Percentiles rank a stretch among this genome's conserved stretches.
These are phyloP conservation scores for Neurospora sp. DNA, from an alignment of 495 filamentous ascomycete genomes.

Conservation along the genomic window DNA sequence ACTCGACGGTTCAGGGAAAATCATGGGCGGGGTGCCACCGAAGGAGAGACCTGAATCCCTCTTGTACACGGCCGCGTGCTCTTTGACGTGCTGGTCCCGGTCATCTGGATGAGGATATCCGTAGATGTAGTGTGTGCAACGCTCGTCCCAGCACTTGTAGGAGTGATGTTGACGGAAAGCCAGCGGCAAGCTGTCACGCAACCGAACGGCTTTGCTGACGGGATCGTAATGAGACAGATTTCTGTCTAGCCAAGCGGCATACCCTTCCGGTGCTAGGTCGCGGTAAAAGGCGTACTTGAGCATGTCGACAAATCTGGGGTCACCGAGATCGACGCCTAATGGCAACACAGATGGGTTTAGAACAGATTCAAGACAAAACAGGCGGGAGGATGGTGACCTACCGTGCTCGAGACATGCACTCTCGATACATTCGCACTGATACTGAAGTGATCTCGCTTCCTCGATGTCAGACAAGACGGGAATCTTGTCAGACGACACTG, in stretches of 20 bases:
- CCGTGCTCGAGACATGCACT: constrained; percentile 37
- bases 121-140: constrained; percentile 42
- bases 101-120: constrained; percentile 36
- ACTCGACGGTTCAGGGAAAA: constrained; percentile 25
- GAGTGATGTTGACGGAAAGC: constrained; percentile 30
- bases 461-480: constrained; percentile 37
- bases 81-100: constrained; percentile 35
- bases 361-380: constrained; percentile 1
- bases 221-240: constrained; percentile 37
- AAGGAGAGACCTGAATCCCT: constrained; percentile 36
- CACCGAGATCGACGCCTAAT: constrained; percentile 35
- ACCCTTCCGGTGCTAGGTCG: constrained; percentile 34
- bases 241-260: constrained; percentile 34
- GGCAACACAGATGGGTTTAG: constrained; percentile 4
- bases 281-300: constrained; percentile 27
- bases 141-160: constrained; percentile 41
- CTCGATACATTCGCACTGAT: constrained; percentile 42
- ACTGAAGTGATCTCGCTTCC: constrained; percentile 38
- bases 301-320: constrained; percentile 31
- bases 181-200: constrained; percentile 31
- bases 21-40: constrained; percentile 25
- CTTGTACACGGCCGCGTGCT: constrained; percentile 31
- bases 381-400: constrained; percentile 18
- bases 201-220: constrained; percentile 28
- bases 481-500: constrained; percentile 34